Conservation (phyloP, 257 asterid species). For the Solanum tacnaense region DNA sequence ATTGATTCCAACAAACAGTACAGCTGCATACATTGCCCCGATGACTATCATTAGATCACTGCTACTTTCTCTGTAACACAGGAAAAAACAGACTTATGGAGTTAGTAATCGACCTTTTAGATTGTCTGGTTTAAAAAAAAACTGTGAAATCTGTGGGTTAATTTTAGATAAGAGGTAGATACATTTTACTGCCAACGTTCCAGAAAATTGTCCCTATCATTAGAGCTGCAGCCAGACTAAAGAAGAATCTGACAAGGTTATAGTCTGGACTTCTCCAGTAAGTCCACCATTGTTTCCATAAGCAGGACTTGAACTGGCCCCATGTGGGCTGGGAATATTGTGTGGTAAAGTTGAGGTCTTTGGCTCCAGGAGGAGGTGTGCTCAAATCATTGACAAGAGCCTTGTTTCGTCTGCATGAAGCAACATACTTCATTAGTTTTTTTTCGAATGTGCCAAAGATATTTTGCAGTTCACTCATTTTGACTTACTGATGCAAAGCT, state of each 20-base stretch:
- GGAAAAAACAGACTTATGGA: not conserved
- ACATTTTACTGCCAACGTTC: constrained; percentile 34
- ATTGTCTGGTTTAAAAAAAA: not conserved
- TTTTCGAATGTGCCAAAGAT: not conserved
- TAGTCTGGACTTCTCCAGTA: constrained; percentile 52
- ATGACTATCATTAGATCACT: constrained; percentile 30
- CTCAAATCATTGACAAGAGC: constrained; percentile 29
- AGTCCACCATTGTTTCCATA: constrained; percentile 46
- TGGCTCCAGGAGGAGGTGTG: constrained; percentile 22
- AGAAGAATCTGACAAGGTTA: constrained; percentile 37
- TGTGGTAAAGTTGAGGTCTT: constrained; percentile 28
- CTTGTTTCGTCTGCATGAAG: constrained; percentile 20
- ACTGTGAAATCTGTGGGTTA: not conserved
- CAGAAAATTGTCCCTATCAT: constrained; percentile 40
- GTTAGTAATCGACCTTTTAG: not conserved
- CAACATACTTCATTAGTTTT: not conserved
- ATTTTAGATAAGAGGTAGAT: not conserved
- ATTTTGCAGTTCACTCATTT: not conserved
- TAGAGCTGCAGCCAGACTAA: constrained; percentile 31
- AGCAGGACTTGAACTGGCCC: constrained; percentile 31
- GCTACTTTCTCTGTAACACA: constrained; percentile 19
- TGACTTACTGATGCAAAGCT: constrained; percentile 26
- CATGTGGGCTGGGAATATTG: constrained; percentile 38
- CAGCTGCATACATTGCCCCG: constrained; percentile 54
- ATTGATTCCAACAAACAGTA: constrained; percentile 37